phyloP scores from a whole-genome alignment of 345 rosid genomes.

The Eucalyptus curtisii region DNA sequence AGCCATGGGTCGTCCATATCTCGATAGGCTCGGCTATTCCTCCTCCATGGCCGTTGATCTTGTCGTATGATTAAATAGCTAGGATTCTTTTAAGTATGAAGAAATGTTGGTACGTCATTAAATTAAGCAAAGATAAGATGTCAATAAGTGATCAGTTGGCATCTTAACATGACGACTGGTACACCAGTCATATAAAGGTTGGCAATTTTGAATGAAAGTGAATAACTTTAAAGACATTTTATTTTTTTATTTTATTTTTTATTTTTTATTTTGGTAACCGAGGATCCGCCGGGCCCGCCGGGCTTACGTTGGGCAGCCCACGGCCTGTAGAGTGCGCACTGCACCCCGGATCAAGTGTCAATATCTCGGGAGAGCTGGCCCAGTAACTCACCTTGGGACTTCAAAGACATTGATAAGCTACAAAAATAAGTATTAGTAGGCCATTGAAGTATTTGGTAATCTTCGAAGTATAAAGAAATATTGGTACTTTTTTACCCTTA shows the following conservation, averaged over 20 bases:
- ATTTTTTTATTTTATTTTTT: too few relatives aligned
- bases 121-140: not conserved
- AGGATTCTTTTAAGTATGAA: not conserved
- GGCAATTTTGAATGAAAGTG: not conserved
- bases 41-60: not conserved
- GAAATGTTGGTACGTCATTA: not conserved
- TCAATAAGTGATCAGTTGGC: not conserved
- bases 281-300: too few relatives aligned
- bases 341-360: too few relatives aligned
- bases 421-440: not conserved
- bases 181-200: not conserved
- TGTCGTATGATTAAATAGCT: not conserved
- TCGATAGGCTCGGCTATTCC: not conserved
- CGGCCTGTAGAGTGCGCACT: too few relatives aligned
- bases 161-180: not conserved
- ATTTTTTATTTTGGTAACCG: too few relatives aligned
- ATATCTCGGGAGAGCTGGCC: too few relatives aligned
- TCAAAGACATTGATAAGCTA: not conserved
- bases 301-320: too few relatives aligned
- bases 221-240: too few relatives aligned
- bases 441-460: not conserved
- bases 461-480: not conserved
- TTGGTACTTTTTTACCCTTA: not conserved
- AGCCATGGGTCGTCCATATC: not conserved
- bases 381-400: too few relatives aligned